Base-by-base conservation (phyloP, 305 asterid species). In the Solanum hybrid region DNA sequence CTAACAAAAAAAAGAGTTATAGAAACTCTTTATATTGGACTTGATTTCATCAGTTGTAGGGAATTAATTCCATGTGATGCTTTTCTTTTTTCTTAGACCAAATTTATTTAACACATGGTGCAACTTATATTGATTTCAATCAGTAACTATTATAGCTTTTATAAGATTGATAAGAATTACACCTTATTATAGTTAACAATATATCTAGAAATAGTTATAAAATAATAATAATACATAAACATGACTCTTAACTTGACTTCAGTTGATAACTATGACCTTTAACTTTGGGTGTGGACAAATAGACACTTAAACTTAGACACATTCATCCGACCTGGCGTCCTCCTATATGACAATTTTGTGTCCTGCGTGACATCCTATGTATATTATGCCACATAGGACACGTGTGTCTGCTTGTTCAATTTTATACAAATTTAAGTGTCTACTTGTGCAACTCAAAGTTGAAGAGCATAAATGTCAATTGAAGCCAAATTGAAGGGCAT, bases 171-270 rank as follows among this genome's bases (percentile, higher is more conserved):
- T 7, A 1, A 61, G 24, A 20, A 61, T 22, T 61, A 61, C 72
- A 7, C 12, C 26, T 61, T 61, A 20, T 61, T 61, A 22, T 20
- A 20, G 72, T 61, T 61, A 61, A 22, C 27, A 22, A 61, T 61
- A 22, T 61, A 61, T 61, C 26, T 8, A 20, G 73, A 61, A 61
- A 8, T 8, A 22, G 26, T 61, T 61, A 7, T 20, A 7, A 61
- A 61, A 61, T 0, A 3, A 0, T 0, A 2, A 15, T 17, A 17
- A 57, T 17, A 6, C 0, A 57, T 57, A 7, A 57, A 17, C 10
- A 57, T 17, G 10, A 57, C 24, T 57, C 0, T 57, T 17, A 17
- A 17, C 4, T 57, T 57, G 4, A 17, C 10, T 57, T 57, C 0
- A 57, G 70, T 57, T 57, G 70, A 0, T 57, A 57, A 6, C 4